Evolutionary conservation across 306 rosid species (phyloP), one percentile per base, ranked within the genome.

Genomic region (Comarum palustre): DNA sequence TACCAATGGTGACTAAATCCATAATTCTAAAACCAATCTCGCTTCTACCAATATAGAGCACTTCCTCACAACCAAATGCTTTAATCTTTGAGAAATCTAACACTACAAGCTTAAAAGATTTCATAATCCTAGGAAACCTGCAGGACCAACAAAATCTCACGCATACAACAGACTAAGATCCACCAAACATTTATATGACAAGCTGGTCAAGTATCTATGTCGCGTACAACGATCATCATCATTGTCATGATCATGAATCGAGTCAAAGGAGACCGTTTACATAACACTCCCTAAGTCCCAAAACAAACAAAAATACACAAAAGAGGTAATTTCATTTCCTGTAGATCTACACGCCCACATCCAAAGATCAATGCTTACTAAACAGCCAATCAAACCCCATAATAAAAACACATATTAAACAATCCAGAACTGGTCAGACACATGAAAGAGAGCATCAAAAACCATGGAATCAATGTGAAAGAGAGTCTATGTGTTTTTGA

Each of bases 281-380:
- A 54, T n/a, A 55, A 36, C 60, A 13, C 38, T 20, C 3, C 52
- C 69, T 32, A 41, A 2, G 4, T 41, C 32, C 66, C n/a, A 20
- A 25, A 14, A 47, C 17, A 32, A 41, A 15, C 34, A 36, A 41
- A 27, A 57, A 25, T 32, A 16, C n/a, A 69, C 2, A 5, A 61
- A 19, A 38, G 41, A 50, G 54, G 43, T 19, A 2, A 48, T 2
- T 17, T 32, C 17, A 45, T n/a, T 65, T 34, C 46, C 31, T 25
- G 10, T 25, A 34, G 74, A 80, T 71, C 74, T 42, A 48, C 42
- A 69, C n/a, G 36, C 58, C 69, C 71, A 52, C 62, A 79, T 62
- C 62, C 43, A 32, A 61, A 20, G 24, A 74, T 47, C 57, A 71
- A 31, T 45, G 24, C 43, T 17, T 69, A 58, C 32, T 39, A 71